Percentiles rank a stretch among this genome's conserved stretches.
These are phyloP conservation scores for Quercus glauca DNA, from an alignment of 306 rosid genomes.

Conservation along the genomic window DNA sequence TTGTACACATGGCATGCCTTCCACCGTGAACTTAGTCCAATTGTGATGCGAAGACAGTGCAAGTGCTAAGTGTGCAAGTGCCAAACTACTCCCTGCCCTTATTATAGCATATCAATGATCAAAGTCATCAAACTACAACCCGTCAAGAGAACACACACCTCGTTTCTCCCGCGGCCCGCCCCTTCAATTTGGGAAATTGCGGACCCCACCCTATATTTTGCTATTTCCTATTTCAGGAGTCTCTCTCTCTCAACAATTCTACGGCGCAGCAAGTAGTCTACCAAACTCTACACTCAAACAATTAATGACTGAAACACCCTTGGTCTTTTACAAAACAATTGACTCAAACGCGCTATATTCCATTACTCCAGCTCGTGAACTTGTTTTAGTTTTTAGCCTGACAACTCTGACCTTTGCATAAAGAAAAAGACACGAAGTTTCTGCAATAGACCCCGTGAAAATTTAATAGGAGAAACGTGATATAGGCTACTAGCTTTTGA, in stretches of 20 bases:
- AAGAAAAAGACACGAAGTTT: neutral
- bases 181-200: too few relatives aligned
- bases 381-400: too few relatives aligned
- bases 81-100: neutral
- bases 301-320: neutral
- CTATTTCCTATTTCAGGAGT: too few relatives aligned
- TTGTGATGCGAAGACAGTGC: too few relatives aligned
- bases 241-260: neutral
- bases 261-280: neutral
- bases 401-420: neutral
- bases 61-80: neutral
- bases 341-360: neutral
- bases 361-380: neutral
- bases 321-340: neutral
- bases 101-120: neutral
- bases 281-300: too few relatives aligned
- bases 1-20: neutral
- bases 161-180: neutral
- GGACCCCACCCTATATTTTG: neutral
- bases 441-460: neutral
- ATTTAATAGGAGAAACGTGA: neutral
- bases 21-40: neutral
- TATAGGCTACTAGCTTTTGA: too few relatives aligned
- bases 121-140: too few relatives aligned
- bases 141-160: neutral